Base-by-base conservation (phyloP, 2,329 filamentous ascomycete species). In the Stenocarpella maydis region DNA sequence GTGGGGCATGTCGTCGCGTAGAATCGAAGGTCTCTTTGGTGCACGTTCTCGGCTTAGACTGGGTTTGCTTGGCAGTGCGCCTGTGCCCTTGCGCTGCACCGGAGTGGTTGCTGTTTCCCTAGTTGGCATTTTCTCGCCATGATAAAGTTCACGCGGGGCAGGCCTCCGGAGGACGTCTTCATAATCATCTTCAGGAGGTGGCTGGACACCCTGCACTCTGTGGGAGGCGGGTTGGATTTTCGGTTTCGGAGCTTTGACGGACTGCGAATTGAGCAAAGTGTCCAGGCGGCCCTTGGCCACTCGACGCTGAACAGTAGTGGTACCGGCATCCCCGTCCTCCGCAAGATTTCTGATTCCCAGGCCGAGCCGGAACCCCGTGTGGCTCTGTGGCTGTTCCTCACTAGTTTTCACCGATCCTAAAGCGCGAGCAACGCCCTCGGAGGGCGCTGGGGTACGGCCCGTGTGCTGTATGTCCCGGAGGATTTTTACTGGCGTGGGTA, bases 1-100 rank as follows among this genome's bases (percentile, higher is more conserved):
- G 0, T 45, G 67, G 15, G 67, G 67, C 70, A 69, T 69, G 28
- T 69, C 70, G 3, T 69, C 70, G 14, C 70, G 70, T 21, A 71
- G n/a, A 10, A 71, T 69, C 26, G 70, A 71, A 7, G 70, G 67
- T 17, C 31, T 65, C 52, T 67, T 69, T n/a, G 55, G 63, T 8
- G 37, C 26, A 39, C 63, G 67, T 26, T 60, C 67, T 53, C 43
- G 58, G 19, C 8, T n/a, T 1, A 17, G 14, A n/a, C 28, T 19
- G 3, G 53, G 2, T 15, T 61, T 68, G 17, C 24, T 21, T 10
- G 61, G 53, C 8, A 19, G 9, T 31, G 37, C 28, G 49, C 15
- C 37, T 63, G 31, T 21, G n/a, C 43, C 39, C 9, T 43, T 65
- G 39, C 43, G 24, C 17, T 65, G 65, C n/a, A n/a, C 21, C 19